phyloP scores from a whole-genome alignment of 768 basidiomycete genomes.

The Mycena latifolia region DNA sequence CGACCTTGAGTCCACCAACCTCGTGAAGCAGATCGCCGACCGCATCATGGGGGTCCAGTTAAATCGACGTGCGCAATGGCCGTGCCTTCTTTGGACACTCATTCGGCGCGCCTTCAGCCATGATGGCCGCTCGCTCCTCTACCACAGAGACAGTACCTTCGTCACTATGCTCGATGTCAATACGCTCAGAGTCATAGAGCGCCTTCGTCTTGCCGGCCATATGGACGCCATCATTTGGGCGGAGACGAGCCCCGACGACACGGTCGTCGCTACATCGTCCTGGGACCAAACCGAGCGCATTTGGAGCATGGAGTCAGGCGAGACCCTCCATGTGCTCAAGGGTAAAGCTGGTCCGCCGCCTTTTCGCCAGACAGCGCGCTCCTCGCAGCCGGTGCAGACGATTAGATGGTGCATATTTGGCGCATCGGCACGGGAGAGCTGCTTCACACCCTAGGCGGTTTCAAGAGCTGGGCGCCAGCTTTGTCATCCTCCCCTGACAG shows the following conservation, averaged over 20 bases:
- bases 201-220: constrained; percentile 30
- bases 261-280: constrained; percentile 31
- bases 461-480: constrained; percentile 23
- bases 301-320: constrained; percentile 33
- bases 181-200: constrained; percentile 2
- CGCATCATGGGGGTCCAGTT: neutral
- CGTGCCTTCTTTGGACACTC: neutral
- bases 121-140: constrained; percentile 22
- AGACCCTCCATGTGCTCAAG: constrained; percentile 17
- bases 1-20: constrained; percentile 1
- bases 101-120: constrained; percentile 15
- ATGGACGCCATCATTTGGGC: constrained; percentile 31
- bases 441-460: constrained; percentile 29
- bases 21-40: neutral
- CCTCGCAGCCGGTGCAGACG: constrained; percentile 35
- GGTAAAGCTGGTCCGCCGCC: constrained; percentile 34
- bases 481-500: constrained; percentile 31
- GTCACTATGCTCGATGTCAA: constrained; percentile 7
- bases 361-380: constrained; percentile 38
- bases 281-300: constrained; percentile 38
- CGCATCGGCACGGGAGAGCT: constrained; percentile 32
- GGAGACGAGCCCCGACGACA: no score
- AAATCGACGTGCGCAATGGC: constrained; percentile 1
- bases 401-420: constrained; percentile 36
- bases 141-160: neutral